Base-by-base conservation (phyloP, 306 rosid species). In the Fragaria iinumae region DNA sequence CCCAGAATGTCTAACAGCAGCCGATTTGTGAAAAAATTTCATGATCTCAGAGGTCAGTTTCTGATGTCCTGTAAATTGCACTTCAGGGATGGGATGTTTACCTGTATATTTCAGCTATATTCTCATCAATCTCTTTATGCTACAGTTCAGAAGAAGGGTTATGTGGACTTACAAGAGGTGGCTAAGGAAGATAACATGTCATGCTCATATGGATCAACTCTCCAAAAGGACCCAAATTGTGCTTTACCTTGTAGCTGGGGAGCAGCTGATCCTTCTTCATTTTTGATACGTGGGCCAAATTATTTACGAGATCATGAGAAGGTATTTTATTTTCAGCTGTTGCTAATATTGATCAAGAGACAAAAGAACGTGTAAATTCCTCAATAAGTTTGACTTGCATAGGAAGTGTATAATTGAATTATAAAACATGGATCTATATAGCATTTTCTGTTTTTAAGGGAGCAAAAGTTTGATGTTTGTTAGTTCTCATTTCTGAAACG, bases 71-170 rank as follows among this genome's bases (percentile, higher is more conserved):
- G 38, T 27, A 16, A 75, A 8, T 32, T 72, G 36, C 60, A 67
- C 74, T 39, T 18, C 12, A 11, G 36, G 29, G 69, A 23, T 59
- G 53, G 64, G 69, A 23, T 52, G 43, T 38, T 32, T 13, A 70
- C 66, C 48, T n/a, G 5, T 47, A 7, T 59, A 11, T n/a, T 20
- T 39, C 29, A 52, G 73, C 34, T 71, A 67, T 72, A 43, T 67
- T 83, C 71, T 78, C 38, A 23, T 27, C 53, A 69, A 71, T 43
- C 56, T 18, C 36, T 38, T 48, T 65, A 32, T 74, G 76, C 75
- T 74, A 71, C 91, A 90, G 98, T 80, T 89, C 93, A 86, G 66
- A 91, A 91, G 81, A 93, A 91, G 81, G 97, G 93, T 39, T 86
- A 86, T 79, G 23, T 75, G 71, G 98, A 90, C 67, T 80, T 90